Evolutionary conservation across 176 grass and related monocot species (phyloP).

Genomic region (Dendrocalamus sinicus): DNA sequence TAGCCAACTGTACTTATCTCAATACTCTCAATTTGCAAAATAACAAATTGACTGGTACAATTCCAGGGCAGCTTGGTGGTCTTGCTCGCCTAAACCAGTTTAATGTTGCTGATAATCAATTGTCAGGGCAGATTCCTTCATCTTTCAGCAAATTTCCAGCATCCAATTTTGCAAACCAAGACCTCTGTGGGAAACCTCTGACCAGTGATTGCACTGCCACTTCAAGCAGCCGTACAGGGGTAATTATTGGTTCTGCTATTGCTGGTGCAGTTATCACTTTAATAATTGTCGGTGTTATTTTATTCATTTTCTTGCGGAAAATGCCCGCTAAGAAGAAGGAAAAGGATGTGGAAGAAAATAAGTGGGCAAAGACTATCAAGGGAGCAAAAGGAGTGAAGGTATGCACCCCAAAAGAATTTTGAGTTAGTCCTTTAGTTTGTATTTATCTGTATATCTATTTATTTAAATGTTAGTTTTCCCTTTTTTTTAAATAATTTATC

Average conservation of each 20-base stretch:
- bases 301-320: conserved; percentile 77
- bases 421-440: neutral
- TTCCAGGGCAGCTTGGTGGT: conserved; percentile 66
- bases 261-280: conserved; percentile 68
- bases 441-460: conserved; percentile 5
- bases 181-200: conserved; percentile 71
- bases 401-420: conserved; percentile 26
- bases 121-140: conserved; percentile 64
- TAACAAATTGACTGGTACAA: conserved; percentile 71
- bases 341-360: conserved; percentile 92
- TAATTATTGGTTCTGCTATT: conserved; percentile 84
- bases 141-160: conserved; percentile 33
- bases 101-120: conserved; percentile 76
- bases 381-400: conserved; percentile 83
- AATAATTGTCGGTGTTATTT: conserved; percentile 60
- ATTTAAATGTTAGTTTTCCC: neutral
- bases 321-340: conserved; percentile 76
- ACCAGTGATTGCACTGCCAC: conserved; percentile 41
- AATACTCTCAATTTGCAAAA: conserved; percentile 72
- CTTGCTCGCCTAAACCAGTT: conserved; percentile 57
- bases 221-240: conserved; percentile 49
- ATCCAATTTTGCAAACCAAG: conserved; percentile 59
- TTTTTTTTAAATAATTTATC: neutral
- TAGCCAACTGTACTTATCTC: conserved; percentile 74
- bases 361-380: conserved; percentile 93